Conservation (phyloP, 2,329 filamentous ascomycete genomes). For the Alternaria alternata region DNA sequence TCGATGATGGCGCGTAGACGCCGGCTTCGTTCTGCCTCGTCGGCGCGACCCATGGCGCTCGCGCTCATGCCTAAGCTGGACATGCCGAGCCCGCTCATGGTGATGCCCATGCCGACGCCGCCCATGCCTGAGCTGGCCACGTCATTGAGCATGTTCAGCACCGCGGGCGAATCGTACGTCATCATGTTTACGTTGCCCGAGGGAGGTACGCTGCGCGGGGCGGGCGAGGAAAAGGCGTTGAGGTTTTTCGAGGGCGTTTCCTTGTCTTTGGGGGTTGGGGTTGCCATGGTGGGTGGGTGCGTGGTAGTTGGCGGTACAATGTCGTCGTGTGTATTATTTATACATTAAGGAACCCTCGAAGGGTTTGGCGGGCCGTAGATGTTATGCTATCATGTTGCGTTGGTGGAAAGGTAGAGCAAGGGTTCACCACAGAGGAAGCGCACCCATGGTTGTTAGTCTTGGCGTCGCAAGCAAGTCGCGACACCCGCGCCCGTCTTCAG, state of each 20-base stretch:
- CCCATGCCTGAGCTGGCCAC: slow-evolving; percentile 49
- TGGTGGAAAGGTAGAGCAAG: not conserved
- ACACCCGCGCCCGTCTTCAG: not conserved
- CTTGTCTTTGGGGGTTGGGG: slow-evolving; percentile 48
- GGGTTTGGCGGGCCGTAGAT: not conserved
- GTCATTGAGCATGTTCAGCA: slow-evolving; percentile 53
- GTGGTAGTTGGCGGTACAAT: too few species aligned
- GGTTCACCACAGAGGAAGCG: not conserved
- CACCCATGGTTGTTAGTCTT: not conserved
- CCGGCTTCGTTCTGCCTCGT: slow-evolving; percentile 62
- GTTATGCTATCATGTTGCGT: slow-evolving; percentile 2
- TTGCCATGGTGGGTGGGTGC: slow-evolving; percentile 41
- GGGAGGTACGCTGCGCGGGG: slow-evolving; percentile 54
- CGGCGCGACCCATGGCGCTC: slow-evolving; percentile 53
- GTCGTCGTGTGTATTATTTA: not conserved
- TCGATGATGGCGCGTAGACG: slow-evolving; percentile 69
- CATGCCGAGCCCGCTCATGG: slow-evolving; percentile 53
- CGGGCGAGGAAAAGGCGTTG: slow-evolving; percentile 50
- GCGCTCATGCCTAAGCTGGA: slow-evolving; percentile 48
- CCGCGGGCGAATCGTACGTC: slow-evolving; percentile 53
- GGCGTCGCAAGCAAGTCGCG: slow-evolving; percentile 4
- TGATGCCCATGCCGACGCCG: slow-evolving; percentile 47
- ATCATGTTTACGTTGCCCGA: slow-evolving; percentile 49
- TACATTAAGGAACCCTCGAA: not conserved
- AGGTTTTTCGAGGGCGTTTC: slow-evolving; percentile 47